Conservation (phyloP, 345 rosid genomes). For the Gossypium stocksii region DNA sequence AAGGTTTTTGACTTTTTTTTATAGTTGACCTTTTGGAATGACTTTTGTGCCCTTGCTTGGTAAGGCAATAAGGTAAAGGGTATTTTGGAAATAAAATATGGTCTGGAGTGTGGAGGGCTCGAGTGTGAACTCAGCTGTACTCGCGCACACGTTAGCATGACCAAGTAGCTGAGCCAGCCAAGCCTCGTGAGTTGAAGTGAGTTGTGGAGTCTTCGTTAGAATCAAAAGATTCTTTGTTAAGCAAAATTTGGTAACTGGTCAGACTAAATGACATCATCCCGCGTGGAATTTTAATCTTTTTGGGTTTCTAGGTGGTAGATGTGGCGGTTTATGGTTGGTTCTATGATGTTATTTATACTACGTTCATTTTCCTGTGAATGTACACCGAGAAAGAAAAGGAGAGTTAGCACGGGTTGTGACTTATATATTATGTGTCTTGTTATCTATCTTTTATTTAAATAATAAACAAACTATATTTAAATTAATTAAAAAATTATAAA, state of each 20-base stretch:
- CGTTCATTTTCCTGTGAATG: background rate
- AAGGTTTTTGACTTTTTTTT: slow-evolving; percentile 24
- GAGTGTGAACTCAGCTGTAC: background rate
- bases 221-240: slow-evolving; percentile 13
- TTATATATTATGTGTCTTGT: background rate
- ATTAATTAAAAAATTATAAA: background rate
- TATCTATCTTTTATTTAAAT: background rate
- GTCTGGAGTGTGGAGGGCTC: background rate
- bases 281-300: background rate
- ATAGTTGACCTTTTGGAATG: slow-evolving; percentile 34
- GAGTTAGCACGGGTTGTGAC: background rate
- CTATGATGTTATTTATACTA: background rate
- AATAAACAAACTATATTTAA: background rate
- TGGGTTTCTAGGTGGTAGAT: background rate
- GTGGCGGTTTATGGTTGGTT: background rate
- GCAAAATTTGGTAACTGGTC: background rate
- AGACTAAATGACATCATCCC: background rate
- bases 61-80: background rate
- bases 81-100: slow-evolving; percentile 1
- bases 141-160: slow-evolving; percentile 29
- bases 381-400: background rate
- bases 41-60: slow-evolving; percentile 24
- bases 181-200: slow-evolving; percentile 2
- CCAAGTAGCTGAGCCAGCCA: slow-evolving; percentile 23
- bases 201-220: background rate